Conservation (phyloP, 345 rosid genomes). For the Microcos paniculata region DNA sequence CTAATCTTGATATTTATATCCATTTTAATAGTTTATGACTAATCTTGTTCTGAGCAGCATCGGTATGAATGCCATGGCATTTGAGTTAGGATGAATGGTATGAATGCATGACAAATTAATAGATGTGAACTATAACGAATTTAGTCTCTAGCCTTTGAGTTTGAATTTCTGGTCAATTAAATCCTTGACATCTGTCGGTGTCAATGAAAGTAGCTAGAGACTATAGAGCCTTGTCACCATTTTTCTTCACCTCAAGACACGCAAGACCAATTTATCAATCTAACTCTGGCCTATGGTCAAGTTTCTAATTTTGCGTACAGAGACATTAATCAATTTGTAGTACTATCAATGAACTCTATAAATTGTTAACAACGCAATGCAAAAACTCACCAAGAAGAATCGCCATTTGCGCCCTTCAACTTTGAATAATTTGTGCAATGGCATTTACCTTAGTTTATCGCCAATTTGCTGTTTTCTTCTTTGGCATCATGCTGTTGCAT, state of each 20-base stretch:
- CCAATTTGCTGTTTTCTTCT: not conserved
- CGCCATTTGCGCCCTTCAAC: not conserved
- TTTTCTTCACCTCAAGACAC: constrained; percentile 30
- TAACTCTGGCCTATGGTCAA: constrained; percentile 32
- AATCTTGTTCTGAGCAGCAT: no score
- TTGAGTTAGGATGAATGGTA: no score
- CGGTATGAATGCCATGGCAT: no score
- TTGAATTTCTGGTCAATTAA: not conserved
- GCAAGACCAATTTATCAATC: constrained; percentile 37
- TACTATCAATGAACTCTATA: not conserved
- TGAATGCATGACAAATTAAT: no score
- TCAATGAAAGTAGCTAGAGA: not conserved
- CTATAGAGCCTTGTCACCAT: constrained; percentile 37
- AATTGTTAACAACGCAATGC: not conserved
- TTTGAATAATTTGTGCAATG: not conserved
- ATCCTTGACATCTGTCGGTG: not conserved
- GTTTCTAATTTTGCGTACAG: constrained; percentile 1
- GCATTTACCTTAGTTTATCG: not conserved
- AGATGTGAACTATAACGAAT: no score
- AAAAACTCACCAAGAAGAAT: not conserved
- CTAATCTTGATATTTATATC: no score
- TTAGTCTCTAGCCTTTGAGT: no score
- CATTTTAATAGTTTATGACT: no score
- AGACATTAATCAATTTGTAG: not conserved
- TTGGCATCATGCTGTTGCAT: not conserved